Percentiles rank a stretch among this genome's conserved stretches.
Evolutionary conservation across 768 basidiomycete genomes (phyloP).

Genomic region (Porpolomopsis calyptriformis): DNA sequence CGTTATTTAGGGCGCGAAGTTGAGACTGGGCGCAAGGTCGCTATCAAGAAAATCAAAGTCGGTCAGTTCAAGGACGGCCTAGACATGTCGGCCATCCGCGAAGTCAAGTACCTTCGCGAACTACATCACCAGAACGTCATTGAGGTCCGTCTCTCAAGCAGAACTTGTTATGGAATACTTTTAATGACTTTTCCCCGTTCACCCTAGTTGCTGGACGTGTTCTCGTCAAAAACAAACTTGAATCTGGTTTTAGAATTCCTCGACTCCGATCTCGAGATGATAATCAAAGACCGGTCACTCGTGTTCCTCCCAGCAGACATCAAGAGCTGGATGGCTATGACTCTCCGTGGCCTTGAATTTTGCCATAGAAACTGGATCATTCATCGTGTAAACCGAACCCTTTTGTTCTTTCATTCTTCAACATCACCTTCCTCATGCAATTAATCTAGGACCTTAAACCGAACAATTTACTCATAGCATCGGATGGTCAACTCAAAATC

Average conservation of each 20-base stretch:
- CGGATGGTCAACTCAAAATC: constrained; percentile 86
- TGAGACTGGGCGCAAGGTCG: constrained; percentile 71
- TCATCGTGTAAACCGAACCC: constrained; percentile 57
- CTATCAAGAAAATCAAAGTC: constrained; percentile 97
- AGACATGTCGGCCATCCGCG: constrained; percentile 97
- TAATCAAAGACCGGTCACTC: constrained; percentile 87
- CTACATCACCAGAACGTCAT: constrained; percentile 92
- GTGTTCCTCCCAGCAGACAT: constrained; percentile 94
- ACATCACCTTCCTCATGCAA: constrained; percentile 1
- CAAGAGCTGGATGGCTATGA: constrained; percentile 99
- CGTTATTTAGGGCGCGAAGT: constrained; percentile 52
- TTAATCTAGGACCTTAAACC: constrained; percentile 83
- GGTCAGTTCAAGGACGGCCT: constrained; percentile 96
- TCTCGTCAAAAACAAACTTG: constrained; percentile 90
- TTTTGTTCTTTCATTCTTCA: background rate
- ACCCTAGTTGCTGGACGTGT: constrained; percentile 84
- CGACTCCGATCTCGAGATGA: constrained; percentile 91
- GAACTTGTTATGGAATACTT: background rate
- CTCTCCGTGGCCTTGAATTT: constrained; percentile 93
- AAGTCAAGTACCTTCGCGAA: constrained; percentile 95
- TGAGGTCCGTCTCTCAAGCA: constrained; percentile 41
- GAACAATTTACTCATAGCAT: constrained; percentile 91
- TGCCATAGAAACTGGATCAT: constrained; percentile 92
- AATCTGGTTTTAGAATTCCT: constrained; percentile 96
- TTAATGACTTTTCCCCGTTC: background rate